Conservation (phyloP, 163 green algal genomes). For the Prototheca wickerhamii region DNA sequence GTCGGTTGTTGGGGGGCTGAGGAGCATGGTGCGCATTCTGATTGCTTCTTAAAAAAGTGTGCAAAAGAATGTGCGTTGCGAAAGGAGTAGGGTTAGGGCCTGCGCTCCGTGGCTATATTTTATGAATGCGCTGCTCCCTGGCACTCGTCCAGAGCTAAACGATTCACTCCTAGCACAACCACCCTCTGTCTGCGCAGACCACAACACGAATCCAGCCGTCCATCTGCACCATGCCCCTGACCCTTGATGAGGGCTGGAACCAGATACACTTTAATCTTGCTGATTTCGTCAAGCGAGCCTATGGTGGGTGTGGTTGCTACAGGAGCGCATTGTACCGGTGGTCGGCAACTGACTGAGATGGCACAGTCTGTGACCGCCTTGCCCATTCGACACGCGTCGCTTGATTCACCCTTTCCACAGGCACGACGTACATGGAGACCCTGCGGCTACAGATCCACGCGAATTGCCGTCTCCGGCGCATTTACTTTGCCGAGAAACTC, state of each 20-base stretch:
- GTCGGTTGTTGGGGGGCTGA: conserved; percentile 23
- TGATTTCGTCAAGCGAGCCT: conserved; percentile 90
- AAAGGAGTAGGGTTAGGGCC: not conserved
- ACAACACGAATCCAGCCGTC: conserved; percentile 95
- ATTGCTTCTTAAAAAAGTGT: not conserved
- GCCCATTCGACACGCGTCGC: not conserved
- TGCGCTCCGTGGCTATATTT: not conserved
- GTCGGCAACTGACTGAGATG: not conserved
- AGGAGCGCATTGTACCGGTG: too few species aligned
- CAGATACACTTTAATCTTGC: conserved; percentile 97
- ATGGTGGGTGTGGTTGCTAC: conserved; percentile 68
- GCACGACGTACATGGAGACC: conserved; percentile 95
- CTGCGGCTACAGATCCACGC: conserved; percentile 91
- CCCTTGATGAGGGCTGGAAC: conserved; percentile 97
- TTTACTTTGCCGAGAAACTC: conserved; percentile 96
- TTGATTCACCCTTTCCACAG: conserved; percentile 24
- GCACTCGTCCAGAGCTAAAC: not conserved
- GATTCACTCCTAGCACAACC: not conserved
- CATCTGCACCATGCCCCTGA: conserved; percentile 99
- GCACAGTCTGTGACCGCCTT: not conserved
- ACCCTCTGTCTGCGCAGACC: conserved; percentile 49
- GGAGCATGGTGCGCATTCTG: not conserved
- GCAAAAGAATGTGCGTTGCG: not conserved
- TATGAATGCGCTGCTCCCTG: too few species aligned
- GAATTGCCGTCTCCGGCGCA: conserved; percentile 91